Evolutionary conservation across 2,329 filamentous ascomycete species (phyloP), one percentile per base, ranked within the genome.

Genomic region (Pseudogymnoascus sp.): DNA sequence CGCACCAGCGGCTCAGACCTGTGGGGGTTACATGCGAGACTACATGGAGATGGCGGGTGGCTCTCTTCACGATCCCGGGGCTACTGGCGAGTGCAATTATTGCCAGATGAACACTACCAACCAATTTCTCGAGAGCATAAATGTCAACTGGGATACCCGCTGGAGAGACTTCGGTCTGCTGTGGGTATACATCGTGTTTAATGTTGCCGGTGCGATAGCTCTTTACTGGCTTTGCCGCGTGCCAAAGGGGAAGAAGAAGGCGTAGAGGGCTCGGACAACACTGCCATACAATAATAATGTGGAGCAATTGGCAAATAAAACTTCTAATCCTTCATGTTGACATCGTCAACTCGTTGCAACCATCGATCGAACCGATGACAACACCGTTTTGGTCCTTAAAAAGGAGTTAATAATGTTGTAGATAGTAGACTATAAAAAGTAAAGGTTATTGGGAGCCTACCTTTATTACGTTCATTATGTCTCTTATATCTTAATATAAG

Each of bases 141-240:
- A 77, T 58, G 78, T 81, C 63, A 69, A 77, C 62, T 89, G 85
- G 69, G 70, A 64, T 33, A 75, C 88, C 22, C 75, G 84, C 33
- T 90, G 86, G 86, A 79, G 85, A 60, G 86, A 90, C 70, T 86
- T 86, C 69, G 86, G 84, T 3, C 71, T 87, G 18, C 74, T 85
- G 61, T 85, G 80, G 76, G 80, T 76, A 3, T 84, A 81, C 63
- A 77, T 83, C 62, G 70, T 73, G 4, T 82, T 84, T 70, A 84
- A 84, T 65, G 70, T 81, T 57, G 70, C 74, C 20, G 78, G 74
- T 1, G 81, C 81, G 0, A 70, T 83, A 15, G 72, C 75, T 39
- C 68, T 84, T 41, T 84, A 84, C 69, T 83, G 77, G 76, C 69
- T 80, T 66, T 73, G 71, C 0, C 71, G 76, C 7, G 74, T 78